Evolutionary conservation across 164 flowering plant genomes (phyloP).

Genomic region (Houttuynia cordata): DNA sequence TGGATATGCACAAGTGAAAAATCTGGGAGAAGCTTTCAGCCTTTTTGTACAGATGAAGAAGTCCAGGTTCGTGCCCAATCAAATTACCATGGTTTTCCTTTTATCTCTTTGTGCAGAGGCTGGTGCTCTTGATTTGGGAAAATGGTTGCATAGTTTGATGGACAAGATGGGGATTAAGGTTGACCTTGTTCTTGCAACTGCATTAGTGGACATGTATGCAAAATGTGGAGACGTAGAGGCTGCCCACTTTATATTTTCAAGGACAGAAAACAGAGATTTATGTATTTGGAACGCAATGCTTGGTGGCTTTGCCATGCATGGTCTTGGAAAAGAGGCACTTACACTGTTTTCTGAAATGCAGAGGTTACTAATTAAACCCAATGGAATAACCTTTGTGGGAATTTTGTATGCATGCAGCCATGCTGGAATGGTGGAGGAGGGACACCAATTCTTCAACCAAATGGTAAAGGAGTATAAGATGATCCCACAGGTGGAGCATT

Average conservation of each 20-base stretch:
- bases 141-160: constrained; percentile 33
- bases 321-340: constrained; percentile 39
- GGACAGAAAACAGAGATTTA: constrained; percentile 24
- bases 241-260: constrained; percentile 25
- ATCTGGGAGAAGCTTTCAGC: constrained; percentile 23
- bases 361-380: constrained; percentile 23
- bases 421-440: constrained; percentile 44
- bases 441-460: constrained; percentile 23
- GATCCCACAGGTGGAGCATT: constrained; percentile 43
- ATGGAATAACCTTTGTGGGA: constrained; percentile 37
- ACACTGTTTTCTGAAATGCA: constrained; percentile 34
- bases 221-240: constrained; percentile 35
- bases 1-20: constrained; percentile 26
- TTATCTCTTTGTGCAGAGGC: constrained; percentile 32
- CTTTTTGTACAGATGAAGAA: constrained; percentile 30
- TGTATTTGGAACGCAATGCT: constrained; percentile 56
- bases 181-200: constrained; percentile 31
- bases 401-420: constrained; percentile 51
- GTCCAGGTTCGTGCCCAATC: constrained; percentile 21
- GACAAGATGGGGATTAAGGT: constrained; percentile 22
- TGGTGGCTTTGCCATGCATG: constrained; percentile 44
- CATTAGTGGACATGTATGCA: constrained; percentile 39
- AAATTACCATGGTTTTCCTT: constrained; percentile 32
- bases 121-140: constrained; percentile 47
- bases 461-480: constrained; percentile 25